phyloP scores from a whole-genome alignment of 495 filamentous ascomycete species.

The Penicillium manginii region DNA sequence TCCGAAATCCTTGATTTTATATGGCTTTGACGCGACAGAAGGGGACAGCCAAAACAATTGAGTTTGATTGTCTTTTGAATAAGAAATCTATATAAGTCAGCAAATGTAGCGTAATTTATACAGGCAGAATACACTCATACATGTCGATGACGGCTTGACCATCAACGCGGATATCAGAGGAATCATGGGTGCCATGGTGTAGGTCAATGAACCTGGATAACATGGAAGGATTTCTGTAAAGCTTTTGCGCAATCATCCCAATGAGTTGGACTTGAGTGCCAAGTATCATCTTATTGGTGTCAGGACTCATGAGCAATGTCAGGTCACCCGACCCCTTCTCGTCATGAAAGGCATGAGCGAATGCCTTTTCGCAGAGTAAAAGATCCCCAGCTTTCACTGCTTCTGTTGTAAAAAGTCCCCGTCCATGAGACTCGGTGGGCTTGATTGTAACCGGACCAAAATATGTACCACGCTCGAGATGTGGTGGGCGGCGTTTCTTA shows the following conservation, averaged over 20 bases:
- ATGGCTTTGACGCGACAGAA: conserved; percentile 38
- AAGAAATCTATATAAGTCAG: not conserved
- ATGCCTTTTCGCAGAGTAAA: conserved; percentile 59
- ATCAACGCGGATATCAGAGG: not conserved
- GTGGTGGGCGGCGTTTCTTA: too few relatives aligned
- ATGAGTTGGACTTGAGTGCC: conserved; percentile 42
- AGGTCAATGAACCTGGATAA: conserved; percentile 39
- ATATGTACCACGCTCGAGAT: conserved; percentile 53
- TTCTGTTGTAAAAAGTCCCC: conserved; percentile 52
- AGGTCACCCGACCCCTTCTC: not conserved
- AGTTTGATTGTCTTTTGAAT: not conserved
- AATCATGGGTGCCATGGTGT: conserved; percentile 24
- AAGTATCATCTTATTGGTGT: conserved; percentile 15
- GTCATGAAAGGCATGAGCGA: conserved; percentile 34
- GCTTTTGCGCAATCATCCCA: conserved; percentile 41
- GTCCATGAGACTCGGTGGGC: conserved; percentile 29
- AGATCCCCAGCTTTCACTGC: conserved; percentile 55
- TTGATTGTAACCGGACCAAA: conserved; percentile 36
- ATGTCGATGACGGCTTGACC: too few relatives aligned
- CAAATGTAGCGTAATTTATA: too few relatives aligned
- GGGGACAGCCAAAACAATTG: conserved; percentile 46
- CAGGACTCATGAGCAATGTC: conserved; percentile 37
- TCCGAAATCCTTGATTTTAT: too few relatives aligned
- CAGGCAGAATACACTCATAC: too few relatives aligned
- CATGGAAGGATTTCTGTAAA: conserved; percentile 53